Base-by-base conservation (phyloP, 768 basidiomycete species). In the Krasilnikovozyma curviuscula region DNA sequence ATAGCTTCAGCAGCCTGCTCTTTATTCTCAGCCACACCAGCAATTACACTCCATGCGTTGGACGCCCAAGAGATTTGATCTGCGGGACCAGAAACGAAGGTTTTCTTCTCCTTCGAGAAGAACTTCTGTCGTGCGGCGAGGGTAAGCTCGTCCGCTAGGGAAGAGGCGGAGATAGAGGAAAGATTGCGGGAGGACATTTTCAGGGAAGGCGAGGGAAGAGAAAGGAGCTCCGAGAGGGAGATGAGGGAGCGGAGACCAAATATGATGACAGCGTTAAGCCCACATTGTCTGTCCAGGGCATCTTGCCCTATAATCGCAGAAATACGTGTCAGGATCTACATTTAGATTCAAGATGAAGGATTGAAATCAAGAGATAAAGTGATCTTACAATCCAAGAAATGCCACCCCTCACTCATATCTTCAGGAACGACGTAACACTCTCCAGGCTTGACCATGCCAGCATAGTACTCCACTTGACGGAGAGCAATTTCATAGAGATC, bases 1-100 rank as follows among this genome's bases (percentile, higher is more conserved):
- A 59, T n/a, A 5, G 56, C 55, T 27, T 43, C 34, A 12, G 50
- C 49, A n/a, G 57, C 58, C 25, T 49, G 30, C 2, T 51, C 54
- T 34, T 55, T 16, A 13, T 21, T 27, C 8, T 47, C 34, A 3
- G 43, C 19, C 0, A 58, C 40, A 6, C 50, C 58, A 5, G 55
- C 55, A 19, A 59, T 41, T 25, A 59, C 57, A 5, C 57, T 55
- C 54, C 55, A 59, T 1, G 58, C 53, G 42, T 57, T 53, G 33
- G 34, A 40, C 13, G 55, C 58, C 58, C 58, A 59, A 31, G 49
- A 52, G 42, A 58, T 38, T 39, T 60, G 57, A 12, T 29, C 40
- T 2, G 52, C 40, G 7, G 29, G 31, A 0, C 59, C 59, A 16
- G 47, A 50, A n/a, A 60, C 30, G 35, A 50, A 60, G 1, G 46